These are phyloP conservation scores for Gyrodon lividus DNA, from an alignment of 768 basidiomycete genomes.

Conservation along the genomic window DNA sequence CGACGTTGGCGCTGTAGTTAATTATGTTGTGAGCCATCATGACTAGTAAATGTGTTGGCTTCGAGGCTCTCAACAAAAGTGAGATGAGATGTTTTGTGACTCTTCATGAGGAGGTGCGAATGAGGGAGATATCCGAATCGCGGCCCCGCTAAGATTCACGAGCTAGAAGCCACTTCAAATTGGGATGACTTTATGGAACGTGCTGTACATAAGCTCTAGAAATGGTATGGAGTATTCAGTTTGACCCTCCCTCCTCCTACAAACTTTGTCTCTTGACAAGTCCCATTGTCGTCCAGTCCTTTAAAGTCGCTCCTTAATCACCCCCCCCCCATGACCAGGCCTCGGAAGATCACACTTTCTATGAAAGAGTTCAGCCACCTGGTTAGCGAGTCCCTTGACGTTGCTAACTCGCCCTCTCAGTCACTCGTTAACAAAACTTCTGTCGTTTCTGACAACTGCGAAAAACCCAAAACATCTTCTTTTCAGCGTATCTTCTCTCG, in stretches of 20 bases:
- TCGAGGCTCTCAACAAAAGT: neutral
- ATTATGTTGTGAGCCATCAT: too few relatives aligned
- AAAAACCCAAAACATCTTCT: conserved; percentile 22
- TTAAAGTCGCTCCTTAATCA: conserved; percentile 1
- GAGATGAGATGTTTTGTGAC: neutral
- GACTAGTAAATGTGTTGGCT: too few relatives aligned
- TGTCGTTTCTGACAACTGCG: conserved; percentile 18
- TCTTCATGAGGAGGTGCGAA: neutral
- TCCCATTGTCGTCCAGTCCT: conserved; percentile 6
- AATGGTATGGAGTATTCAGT: conserved; percentile 5
- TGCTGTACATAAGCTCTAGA: conserved; percentile 8
- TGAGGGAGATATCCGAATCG: neutral
- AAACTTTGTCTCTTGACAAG: neutral
- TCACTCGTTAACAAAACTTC: conserved; percentile 23
- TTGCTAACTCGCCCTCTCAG: conserved; percentile 9
- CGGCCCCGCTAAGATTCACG: neutral
- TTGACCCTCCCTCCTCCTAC: conserved; percentile 21
- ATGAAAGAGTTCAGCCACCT: conserved; percentile 35
- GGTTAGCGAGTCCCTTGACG: conserved; percentile 33
- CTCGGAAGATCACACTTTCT: conserved; percentile 27
- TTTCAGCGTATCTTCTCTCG: conserved; percentile 33
- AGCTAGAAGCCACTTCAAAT: neutral
- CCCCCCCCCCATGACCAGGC: conserved; percentile 23
- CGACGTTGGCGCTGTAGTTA: too few relatives aligned
- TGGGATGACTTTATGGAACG: neutral